A percentile compares a stretch with the other conserved stretches of the same genome.
These are phyloP conservation scores for Oryza coarctata DNA, from an alignment of 176 grass and related monocot species.

Conservation along the genomic window DNA sequence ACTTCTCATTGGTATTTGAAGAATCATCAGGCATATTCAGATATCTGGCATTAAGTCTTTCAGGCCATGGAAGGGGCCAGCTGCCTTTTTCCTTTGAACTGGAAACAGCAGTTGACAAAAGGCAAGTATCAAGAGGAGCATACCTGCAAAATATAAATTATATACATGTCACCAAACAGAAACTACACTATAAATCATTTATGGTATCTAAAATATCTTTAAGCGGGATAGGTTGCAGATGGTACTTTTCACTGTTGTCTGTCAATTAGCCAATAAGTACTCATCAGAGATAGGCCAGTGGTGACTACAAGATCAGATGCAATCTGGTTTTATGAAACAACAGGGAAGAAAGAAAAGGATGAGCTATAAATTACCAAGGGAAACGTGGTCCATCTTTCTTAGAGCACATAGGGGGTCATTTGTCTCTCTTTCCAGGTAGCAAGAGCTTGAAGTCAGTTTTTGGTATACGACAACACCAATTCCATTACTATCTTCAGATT, in stretches of 20 bases:
- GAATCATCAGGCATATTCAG: constrained; percentile 44
- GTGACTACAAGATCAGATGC: constrained; percentile 12
- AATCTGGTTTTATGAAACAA: constrained; percentile 3
- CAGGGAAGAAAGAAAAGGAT: neutral
- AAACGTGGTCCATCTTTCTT: constrained; percentile 47
- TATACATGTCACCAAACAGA: constrained; percentile 16
- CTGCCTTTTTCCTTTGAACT: constrained; percentile 48
- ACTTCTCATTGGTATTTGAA: constrained; percentile 41
- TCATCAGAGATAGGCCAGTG: constrained; percentile 1
- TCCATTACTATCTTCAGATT: constrained; percentile 67
- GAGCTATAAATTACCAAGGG: constrained; percentile 65
- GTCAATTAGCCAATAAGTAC: neutral
- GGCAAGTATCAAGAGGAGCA: constrained; percentile 73
- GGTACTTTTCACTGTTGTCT: constrained; percentile 7
- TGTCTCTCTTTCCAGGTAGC: constrained; percentile 60
- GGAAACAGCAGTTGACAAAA: constrained; percentile 40
- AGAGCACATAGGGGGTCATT: constrained; percentile 55
- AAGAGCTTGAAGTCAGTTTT: constrained; percentile 63
- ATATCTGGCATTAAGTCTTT: constrained; percentile 61
- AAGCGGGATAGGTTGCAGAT: neutral
- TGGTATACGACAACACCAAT: constrained; percentile 95
- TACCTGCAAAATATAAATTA: constrained; percentile 53
- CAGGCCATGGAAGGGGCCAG: constrained; percentile 73
- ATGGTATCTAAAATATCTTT: neutral
- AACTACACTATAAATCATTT: constrained; percentile 1